Percentiles rank a stretch among this genome's conserved stretches.
Evolutionary conservation across 768 basidiomycete species (phyloP).

Genomic region (Exsudoporus frostii): DNA sequence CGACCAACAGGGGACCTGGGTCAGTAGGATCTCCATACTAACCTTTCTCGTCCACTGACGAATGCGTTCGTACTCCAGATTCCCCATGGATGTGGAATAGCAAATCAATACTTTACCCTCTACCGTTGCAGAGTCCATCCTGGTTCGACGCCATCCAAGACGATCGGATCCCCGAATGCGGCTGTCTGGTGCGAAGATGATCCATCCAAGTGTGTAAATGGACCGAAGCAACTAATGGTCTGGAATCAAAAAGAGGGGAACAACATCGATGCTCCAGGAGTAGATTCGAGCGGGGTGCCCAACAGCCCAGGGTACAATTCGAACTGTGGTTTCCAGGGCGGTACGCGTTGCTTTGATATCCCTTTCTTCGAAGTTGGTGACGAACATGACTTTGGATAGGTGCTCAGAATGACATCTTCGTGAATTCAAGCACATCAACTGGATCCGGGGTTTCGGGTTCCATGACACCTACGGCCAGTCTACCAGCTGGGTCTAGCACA

Average conservation of each 20-base stretch:
- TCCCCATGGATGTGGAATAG: conserved; percentile 5
- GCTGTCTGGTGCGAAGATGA: conserved; percentile 10
- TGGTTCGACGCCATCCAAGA: background rate
- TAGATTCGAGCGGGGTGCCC: background rate
- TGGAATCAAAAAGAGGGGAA: conserved; percentile 1
- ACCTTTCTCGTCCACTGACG: background rate
- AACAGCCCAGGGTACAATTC: conserved; percentile 9
- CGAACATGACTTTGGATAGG: conserved; percentile 3
- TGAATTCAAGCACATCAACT: background rate
- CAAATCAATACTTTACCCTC: conserved; percentile 8
- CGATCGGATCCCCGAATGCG: background rate
- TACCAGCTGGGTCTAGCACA: too few relatives aligned
- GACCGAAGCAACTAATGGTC: conserved; percentile 7
- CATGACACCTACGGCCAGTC: background rate
- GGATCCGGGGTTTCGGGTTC: background rate
- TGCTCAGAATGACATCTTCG: conserved; percentile 19
- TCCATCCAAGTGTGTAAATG: background rate
- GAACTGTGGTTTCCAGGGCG: conserved; percentile 10
- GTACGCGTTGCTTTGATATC: conserved; percentile 1
- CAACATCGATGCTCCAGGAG: conserved; percentile 5
- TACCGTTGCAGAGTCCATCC: background rate
- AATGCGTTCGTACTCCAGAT: background rate
- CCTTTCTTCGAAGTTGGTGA: background rate
- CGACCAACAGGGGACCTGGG: conserved; percentile 6
- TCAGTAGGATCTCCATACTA: background rate